Evolutionary conservation across 306 rosid species (phyloP), one percentile per base, ranked within the genome.

Genomic region (Herpetospermum pedunculosum): DNA sequence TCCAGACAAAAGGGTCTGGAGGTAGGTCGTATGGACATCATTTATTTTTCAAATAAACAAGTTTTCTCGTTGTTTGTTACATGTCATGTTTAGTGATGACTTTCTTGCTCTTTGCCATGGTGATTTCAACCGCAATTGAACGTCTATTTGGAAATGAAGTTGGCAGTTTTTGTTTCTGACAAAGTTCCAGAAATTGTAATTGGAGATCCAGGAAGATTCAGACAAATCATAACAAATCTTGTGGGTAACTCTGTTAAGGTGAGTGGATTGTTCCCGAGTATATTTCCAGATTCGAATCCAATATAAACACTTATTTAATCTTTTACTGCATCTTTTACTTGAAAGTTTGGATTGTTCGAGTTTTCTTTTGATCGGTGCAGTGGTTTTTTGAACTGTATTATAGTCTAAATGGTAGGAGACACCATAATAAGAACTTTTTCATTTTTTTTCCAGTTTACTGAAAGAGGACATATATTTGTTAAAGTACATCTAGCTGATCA

Each of bases 141-240:
- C 6, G 3, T 48, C 34, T 11, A 2, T 53, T 6, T 86, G 87
- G 82, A 82, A 57, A 73, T 81, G 81, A 77, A 95, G 99, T 79
- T 95, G 81, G 97, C 99, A 50, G 97, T 92, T 29, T 95, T 91
- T 85, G 99, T 95, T 77, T 95, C 96, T 14, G 96, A 88, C 81
- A 87, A 88, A 87, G 99, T 95, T 80, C 99, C 99, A 23, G 88
- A 89, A 60, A 73, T 85, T 78, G 89, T 95, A 47, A 83, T 84
- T 79, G 99, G 99, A 35, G 99, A 95, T 88, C 96, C 97, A 0
- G 96, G 99, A 80, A 84, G 99, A 84, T 95, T 95, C 89, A 85
- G 99, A 76, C 99, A 95, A 79, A 91, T 95, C 37, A 80, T 95
- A 49, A 95, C 97, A 75, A 95, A 95, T 83, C 97, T 95, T 73